Evolutionary conservation across 1,284 basidiomycete species (phyloP).

Genomic region (Melampsora larici-populina): DNA sequence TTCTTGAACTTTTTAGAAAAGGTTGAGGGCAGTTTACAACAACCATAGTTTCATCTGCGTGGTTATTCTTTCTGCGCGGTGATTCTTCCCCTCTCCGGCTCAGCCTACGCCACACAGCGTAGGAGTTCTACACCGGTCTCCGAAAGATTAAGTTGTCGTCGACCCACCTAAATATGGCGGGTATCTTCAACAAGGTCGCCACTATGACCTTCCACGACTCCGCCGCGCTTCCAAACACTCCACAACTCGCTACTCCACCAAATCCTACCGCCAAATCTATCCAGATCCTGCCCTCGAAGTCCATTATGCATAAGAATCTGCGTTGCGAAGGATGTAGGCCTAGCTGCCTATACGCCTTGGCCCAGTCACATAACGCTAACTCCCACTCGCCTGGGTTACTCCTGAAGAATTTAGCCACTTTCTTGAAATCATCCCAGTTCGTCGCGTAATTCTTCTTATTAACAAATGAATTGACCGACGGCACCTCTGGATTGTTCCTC

Average conservation of each 20-base stretch:
- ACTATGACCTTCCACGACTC: background rate
- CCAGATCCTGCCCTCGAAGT: background rate
- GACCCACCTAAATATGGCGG: background rate
- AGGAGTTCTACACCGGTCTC: too few species aligned
- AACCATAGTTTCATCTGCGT: too few species aligned
- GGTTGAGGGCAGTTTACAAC: too few species aligned
- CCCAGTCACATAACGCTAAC: slow-evolving; percentile 1
- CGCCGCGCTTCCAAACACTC: background rate
- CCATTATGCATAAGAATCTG: background rate
- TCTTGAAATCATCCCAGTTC: slow-evolving; percentile 3
- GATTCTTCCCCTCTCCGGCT: too few species aligned
- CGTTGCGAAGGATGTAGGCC: background rate
- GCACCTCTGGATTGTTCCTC: background rate
- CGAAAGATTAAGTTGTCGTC: background rate
- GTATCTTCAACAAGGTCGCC: background rate
- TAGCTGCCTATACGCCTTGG: background rate
- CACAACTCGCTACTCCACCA: background rate
- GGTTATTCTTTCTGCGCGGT: too few species aligned
- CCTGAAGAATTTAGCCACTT: slow-evolving; percentile 18
- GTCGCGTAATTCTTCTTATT: slow-evolving; percentile 3
- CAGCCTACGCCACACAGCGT: too few species aligned
- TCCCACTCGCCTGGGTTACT: too few species aligned
- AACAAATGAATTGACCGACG: slow-evolving; percentile 14
- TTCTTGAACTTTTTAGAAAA: too few species aligned
- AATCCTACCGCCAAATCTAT: background rate